These are phyloP conservation scores for Tetrastigma voinierianum DNA, from an alignment of 164 flowering plant genomes.

Conservation along the genomic window DNA sequence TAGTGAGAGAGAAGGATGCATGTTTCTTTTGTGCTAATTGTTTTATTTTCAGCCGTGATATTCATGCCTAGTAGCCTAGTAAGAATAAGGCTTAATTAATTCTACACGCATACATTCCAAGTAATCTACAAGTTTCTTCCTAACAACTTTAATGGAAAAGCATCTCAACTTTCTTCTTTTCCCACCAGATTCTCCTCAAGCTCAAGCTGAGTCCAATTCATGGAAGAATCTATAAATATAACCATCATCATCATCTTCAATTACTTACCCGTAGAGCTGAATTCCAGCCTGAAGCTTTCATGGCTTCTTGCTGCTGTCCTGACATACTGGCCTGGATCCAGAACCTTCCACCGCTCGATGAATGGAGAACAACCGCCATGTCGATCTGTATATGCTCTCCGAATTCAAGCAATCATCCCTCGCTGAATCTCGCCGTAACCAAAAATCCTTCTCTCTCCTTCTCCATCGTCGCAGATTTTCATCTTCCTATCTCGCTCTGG, in stretches of 20 bases:
- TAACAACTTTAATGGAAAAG: no score
- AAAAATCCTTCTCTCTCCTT: conserved; percentile 38
- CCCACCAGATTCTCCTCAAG: no score
- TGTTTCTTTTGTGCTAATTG: no score
- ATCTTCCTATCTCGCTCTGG: conserved; percentile 70
- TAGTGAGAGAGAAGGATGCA: no score
- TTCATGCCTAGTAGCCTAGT: no score
- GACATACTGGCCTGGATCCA: conserved; percentile 72
- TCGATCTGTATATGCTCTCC: conserved; percentile 61
- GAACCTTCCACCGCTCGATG: conserved; percentile 59
- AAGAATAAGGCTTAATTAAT: no score
- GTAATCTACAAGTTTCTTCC: no score
- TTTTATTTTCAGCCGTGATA: no score
- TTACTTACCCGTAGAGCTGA: not conserved
- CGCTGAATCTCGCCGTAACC: conserved; percentile 50
- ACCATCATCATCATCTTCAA: not conserved
- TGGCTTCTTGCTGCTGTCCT: conserved; percentile 48
- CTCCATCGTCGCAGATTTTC: conserved; percentile 58
- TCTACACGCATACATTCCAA: no score
- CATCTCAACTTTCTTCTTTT: conserved; percentile 5
- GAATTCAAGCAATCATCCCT: conserved; percentile 39
- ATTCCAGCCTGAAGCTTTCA: conserved; percentile 3
- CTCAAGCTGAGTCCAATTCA: no score
- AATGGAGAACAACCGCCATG: conserved; percentile 55
- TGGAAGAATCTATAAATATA: not conserved